phyloP scores from a whole-genome alignment of 2,329 filamentous ascomycete genomes.

The Drechslerella dactyloides region DNA sequence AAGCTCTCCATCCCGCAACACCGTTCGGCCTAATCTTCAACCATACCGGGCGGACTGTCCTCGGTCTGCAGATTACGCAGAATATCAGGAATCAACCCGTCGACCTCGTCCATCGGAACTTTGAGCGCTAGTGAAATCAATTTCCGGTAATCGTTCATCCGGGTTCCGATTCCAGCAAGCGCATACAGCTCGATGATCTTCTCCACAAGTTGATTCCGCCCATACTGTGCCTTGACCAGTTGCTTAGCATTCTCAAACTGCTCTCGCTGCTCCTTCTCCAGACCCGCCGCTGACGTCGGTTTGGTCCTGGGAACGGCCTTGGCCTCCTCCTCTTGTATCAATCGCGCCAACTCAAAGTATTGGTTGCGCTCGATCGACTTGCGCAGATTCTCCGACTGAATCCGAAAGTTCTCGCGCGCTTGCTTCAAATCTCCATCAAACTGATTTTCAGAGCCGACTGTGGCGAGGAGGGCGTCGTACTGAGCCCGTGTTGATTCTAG shows the following conservation, averaged over 20 bases:
- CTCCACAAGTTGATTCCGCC: constrained; percentile 53
- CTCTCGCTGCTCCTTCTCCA: constrained; percentile 53
- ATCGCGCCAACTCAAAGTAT: constrained; percentile 38
- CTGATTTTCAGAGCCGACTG: constrained; percentile 51
- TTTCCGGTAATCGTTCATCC: constrained; percentile 55
- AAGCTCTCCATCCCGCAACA: not conserved
- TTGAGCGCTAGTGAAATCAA: constrained; percentile 54
- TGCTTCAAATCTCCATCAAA: constrained; percentile 51
- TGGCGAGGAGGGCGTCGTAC: constrained; percentile 53
- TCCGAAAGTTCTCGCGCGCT: constrained; percentile 32
- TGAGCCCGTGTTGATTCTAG: constrained; percentile 53
- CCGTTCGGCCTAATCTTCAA: constrained; percentile 22
- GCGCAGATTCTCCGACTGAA: constrained; percentile 33
- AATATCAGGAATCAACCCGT: constrained; percentile 54
- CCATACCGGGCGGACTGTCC: constrained; percentile 38
- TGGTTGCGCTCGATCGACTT: constrained; percentile 49
- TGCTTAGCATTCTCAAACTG: constrained; percentile 53
- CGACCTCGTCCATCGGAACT: constrained; percentile 54
- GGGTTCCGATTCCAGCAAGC: constrained; percentile 53
- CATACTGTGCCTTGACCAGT: constrained; percentile 52
- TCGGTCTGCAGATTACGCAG: constrained; percentile 54
- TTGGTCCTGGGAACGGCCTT: constrained; percentile 48
- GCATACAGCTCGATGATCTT: constrained; percentile 55
- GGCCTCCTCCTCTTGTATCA: constrained; percentile 42
- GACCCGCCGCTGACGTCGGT: constrained; percentile 44